A percentile compares a stretch with the other conserved stretches of the same genome.
These are phyloP conservation scores for Aechmea fasciata DNA, from an alignment of 176 grass and related monocot species.

Conservation along the genomic window DNA sequence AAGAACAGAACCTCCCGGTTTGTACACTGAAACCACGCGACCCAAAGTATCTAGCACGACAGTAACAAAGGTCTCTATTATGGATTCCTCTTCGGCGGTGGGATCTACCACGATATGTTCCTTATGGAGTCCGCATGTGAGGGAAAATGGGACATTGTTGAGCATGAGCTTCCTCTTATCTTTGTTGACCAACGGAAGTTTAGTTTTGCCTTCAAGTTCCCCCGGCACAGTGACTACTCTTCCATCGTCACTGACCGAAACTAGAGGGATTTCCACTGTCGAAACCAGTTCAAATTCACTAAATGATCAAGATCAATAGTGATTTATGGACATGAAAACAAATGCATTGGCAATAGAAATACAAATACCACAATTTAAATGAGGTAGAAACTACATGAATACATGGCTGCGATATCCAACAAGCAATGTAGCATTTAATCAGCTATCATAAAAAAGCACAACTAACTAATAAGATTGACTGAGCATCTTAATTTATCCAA, in stretches of 20 bases:
- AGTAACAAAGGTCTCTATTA: constrained; percentile 71
- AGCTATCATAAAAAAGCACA: too few relatives aligned
- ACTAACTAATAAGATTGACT: too few relatives aligned
- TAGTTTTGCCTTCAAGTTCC: constrained; percentile 48
- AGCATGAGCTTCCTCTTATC: constrained; percentile 76
- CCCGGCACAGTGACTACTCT: constrained; percentile 59
- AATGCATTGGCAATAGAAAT: not conserved
- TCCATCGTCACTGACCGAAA: constrained; percentile 87
- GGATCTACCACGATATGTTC: constrained; percentile 63
- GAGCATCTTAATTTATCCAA: too few relatives aligned
- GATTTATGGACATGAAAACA: not conserved
- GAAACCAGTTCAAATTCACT: constrained; percentile 14
- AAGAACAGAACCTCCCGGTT: constrained; percentile 57
- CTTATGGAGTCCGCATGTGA: constrained; percentile 68
- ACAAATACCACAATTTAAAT: too few relatives aligned
- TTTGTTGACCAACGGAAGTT: constrained; percentile 81
- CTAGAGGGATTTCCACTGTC: constrained; percentile 85
- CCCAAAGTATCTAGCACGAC: constrained; percentile 63
- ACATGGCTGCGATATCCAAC: too few relatives aligned
- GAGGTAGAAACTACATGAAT: too few relatives aligned
- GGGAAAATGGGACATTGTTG: constrained; percentile 50
- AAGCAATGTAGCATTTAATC: too few relatives aligned
- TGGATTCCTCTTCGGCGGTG: constrained; percentile 76
- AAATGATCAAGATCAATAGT: not conserved
- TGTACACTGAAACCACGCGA: constrained; percentile 55